phyloP scores from a whole-genome alignment of 1,139 yeast species.

The Magnusiomyces tetraspermus region DNA sequence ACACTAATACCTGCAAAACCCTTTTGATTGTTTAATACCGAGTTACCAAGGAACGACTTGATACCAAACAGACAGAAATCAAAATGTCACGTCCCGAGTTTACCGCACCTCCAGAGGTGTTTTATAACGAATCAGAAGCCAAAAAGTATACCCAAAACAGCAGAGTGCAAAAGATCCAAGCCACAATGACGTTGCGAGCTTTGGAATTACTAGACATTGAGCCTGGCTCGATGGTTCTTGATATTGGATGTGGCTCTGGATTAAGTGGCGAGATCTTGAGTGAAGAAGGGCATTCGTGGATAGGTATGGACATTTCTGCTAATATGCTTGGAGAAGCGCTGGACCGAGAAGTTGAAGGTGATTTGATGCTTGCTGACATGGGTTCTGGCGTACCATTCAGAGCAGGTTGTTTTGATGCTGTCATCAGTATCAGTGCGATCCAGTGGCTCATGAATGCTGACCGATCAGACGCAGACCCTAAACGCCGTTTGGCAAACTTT shows the following conservation, averaged over 20 bases:
- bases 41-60: too few relatives aligned
- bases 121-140: constrained; percentile 85
- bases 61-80: too few relatives aligned
- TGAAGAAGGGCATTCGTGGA: constrained; percentile 91
- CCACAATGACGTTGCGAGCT: constrained; percentile 92
- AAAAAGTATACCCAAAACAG: constrained; percentile 82
- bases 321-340: constrained; percentile 92
- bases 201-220: constrained; percentile 72
- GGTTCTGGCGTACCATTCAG: constrained; percentile 93
- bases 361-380: constrained; percentile 79
- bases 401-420: constrained; percentile 96
- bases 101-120: constrained; percentile 94
- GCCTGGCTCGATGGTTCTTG: constrained; percentile 61
- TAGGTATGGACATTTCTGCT: constrained; percentile 95
- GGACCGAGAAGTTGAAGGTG: constrained; percentile 90
- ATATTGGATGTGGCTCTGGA: constrained; percentile 97
- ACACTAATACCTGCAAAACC: too few relatives aligned
- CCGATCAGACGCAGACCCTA: constrained; percentile 74
- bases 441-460: constrained; percentile 99
- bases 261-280: constrained; percentile 87
- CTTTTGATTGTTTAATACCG: too few relatives aligned
- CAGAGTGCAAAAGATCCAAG: constrained; percentile 96
- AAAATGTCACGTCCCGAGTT: constrained; percentile 95
- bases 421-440: constrained; percentile 86
- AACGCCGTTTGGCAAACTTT: constrained; percentile 65